Evolutionary conservation across 441 rosid genomes (phyloP), one percentile per base, ranked within the genome.

Genomic region (Bocquillonia castaneifolia): DNA sequence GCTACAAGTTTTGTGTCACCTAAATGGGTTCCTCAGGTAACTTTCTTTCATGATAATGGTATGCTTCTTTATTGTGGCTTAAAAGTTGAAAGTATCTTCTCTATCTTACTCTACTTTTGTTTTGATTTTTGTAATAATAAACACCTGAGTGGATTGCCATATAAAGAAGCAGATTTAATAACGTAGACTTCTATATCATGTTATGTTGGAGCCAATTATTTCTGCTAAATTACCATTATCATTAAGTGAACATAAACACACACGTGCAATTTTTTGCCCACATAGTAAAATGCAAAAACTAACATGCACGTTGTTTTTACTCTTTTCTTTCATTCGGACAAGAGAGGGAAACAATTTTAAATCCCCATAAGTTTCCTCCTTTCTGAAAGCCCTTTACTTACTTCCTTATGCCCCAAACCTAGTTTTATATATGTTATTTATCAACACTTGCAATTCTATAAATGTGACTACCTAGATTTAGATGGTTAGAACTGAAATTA

Each of bases 1-100:
- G 96, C 96, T 73, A 91, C 99, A 71, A 89, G 99, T 81, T 94
- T 94, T 81, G 99, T 94, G 63, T 94, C 99, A 18, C 99, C 97
- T 13, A 94, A 90, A 81, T 94, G 96, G 97, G 96, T 91, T 79
- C 97, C 97, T 61, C 97, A 88, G 96, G 99, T 93, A 84, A 59
- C 42, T 40, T 59, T 48, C 47, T 60, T 55, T 51, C 53, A 17
- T 29, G n/a, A n/a, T n/a, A n/a, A n/a, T n/a, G 18, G n/a, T 67
- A 20, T 29, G 9, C 17, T 7, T 40, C 18, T 3, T 25, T 12
- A 5, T 28, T 42, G 47, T 44, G 44, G 50, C 26, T 13, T 13
- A 15, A 13, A 59, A 28, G 54, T 50, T 22, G 31, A 59, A 59
- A 59, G 3, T 25, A 40, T 25, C 5, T 40, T 26, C 4, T 39